Evolutionary conservation across 73 alveolate genomes (phyloP), one percentile per base, ranked within the genome.

Genomic region (Paramecium caudatum): DNA sequence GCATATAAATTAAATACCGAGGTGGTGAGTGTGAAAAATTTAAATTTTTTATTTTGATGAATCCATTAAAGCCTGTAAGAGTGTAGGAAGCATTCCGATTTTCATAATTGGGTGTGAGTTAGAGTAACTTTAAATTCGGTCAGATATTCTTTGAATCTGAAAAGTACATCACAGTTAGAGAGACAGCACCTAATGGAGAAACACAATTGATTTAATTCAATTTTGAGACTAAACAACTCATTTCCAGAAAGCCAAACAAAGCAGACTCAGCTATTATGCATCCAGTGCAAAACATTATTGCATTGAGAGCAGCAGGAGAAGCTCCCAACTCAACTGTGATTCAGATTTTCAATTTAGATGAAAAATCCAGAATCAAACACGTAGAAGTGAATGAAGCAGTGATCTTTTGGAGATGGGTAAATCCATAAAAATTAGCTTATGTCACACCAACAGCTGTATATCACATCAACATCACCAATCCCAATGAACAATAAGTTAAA

Each of bases 201-300:
- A 33, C 61, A 41, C 91, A 46, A 82, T 36, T 83, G 1, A 12
- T 93, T 8, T 30, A 19, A 39, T 74, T 74, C 85, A 86, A 61
- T 68, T 74, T 62, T 74, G 78, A 41, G 61, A 19, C 46, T 1
- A 55, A 46, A 30, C 48, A 43, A 46, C 17, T 80, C 39, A 27
- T 21, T 43, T 43, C 62, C 33, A 95, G 99, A 83, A 96, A 96
- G 95, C 97, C 98, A 90, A 96, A 95, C 94, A 98, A 94, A 94
- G 99, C 99, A 46, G 99, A 98, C 32, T 97, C 96, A 13, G 98
- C 97, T 23, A 87, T 98, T 91, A 97, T 97, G 99, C 99, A 98
- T 93, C 98, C 98, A 33, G 61, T 95, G 49, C 90, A 94, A 90
- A 95, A 96, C 91, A 94, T 98, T 90, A 97, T 98, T 85, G 98